Base-by-base conservation (phyloP, 192 early-diverging fungal species). In the Umbelopsis vinacea region DNA sequence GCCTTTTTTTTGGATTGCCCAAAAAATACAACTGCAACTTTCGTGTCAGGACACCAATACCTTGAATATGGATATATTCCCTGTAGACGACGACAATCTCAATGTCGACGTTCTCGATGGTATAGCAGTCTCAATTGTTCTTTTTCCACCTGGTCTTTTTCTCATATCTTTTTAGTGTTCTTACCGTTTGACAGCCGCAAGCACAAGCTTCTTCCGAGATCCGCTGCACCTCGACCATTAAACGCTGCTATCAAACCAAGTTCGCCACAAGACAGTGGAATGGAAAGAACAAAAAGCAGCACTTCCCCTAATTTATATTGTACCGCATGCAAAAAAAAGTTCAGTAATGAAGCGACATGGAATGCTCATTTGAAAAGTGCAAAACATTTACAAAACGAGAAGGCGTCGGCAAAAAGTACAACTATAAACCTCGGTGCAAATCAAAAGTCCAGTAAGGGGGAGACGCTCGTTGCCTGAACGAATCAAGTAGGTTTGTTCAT, bases 311-410 rank as follows among this genome's bases (percentile, higher is more conserved):
- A 29, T 0, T 26, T 76, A 29, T 84, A 82, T 72, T 86, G 85
- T 60, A 45, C 66, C 6, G 66, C 76, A 0, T 86, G 85, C 70
- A 84, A 82, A 52, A 86, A 86, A 52, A 82, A 80, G 21, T 86
- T 86, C 69, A 80, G 76, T 6, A 80, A 82, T 26, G 79, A 79
- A 10, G 80, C 83, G 5, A 86, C 85, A 0, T 82, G 71, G 71
- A 76, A 81, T 29, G 79, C 71, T 9, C 85, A 86, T 46, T 74
- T 82, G 46, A 82, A 82, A 47, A 86, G 85, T 23, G 75, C 83
- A 48, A 86, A 86, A 53, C 85, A 86, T 66, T 71, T 86, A 19
- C 73, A 79, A 0, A 76, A 77, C 67, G 81, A 78, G 35, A 86
- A 86, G 52, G 77, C 81, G 10, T 35, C 63, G 10, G 45, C 68